These are phyloP conservation scores for Saturnispora ahearnii DNA, from an alignment of 805 yeast species.

Conservation along the genomic window DNA sequence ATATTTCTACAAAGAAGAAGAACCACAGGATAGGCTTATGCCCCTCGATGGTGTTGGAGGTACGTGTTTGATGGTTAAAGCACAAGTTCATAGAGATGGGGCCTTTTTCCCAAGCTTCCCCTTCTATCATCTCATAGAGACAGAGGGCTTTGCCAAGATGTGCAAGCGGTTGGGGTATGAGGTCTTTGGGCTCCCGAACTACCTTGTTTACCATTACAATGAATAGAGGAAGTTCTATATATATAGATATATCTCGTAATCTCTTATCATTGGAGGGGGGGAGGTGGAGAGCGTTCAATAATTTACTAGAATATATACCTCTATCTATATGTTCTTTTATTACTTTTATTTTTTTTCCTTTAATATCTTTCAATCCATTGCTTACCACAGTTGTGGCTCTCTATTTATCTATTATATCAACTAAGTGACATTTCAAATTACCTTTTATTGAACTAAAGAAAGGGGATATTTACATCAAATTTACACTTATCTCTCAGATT, in stretches of 20 bases:
- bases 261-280: no score
- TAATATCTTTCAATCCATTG: no score
- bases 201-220: constrained; percentile 83
- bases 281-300: no score
- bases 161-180: constrained; percentile 89
- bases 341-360: no score
- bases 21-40: constrained; percentile 55
- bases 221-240: constrained; percentile 34
- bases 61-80: constrained; percentile 90
- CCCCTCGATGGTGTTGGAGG: constrained; percentile 96
- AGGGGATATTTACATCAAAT: no score
- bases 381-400: no score
- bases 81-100: constrained; percentile 98
- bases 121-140: constrained; percentile 91
- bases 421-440: no score
- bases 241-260: no score
- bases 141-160: constrained; percentile 98
- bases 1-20: constrained; percentile 61
- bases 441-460: no score
- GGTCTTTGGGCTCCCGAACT: constrained; percentile 89
- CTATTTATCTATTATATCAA: no score
- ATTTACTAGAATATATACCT: no score
- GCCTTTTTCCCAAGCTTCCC: constrained; percentile 99
- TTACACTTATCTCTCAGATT: background rate
- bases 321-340: no score